A percentile compares a stretch with the other conserved stretches of the same genome.
phyloP scores from a whole-genome alignment of 495 filamentous ascomycete genomes.

The Hypoxylon rickii region DNA sequence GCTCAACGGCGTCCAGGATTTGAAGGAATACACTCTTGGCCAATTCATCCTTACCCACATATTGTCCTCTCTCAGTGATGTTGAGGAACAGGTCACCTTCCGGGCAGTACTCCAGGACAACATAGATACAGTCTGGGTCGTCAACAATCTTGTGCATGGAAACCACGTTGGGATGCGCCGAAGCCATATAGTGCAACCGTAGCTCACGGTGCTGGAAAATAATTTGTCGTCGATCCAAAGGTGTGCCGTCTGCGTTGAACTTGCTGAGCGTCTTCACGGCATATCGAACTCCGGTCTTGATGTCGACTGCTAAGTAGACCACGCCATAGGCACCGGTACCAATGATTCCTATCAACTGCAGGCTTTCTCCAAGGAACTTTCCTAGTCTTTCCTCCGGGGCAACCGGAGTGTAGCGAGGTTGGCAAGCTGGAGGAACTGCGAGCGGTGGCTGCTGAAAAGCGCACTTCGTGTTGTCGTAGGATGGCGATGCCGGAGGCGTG shows the following conservation, averaged over 20 bases:
- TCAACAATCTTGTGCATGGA: constrained; percentile 95
- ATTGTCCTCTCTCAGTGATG: constrained; percentile 93
- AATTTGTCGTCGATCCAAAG: constrained; percentile 82
- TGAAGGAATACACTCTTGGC: constrained; percentile 91
- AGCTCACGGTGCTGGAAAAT: constrained; percentile 95
- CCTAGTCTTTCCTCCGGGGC: constrained; percentile 85
- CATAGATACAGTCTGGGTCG: constrained; percentile 89
- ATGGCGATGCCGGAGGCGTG: constrained; percentile 56
- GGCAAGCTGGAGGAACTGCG: constrained; percentile 33
- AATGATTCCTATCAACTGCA: constrained; percentile 83
- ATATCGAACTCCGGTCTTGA: constrained; percentile 78
- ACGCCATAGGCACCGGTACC: constrained; percentile 96
- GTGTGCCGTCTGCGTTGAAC: constrained; percentile 64
- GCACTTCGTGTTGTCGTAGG: constrained; percentile 50
- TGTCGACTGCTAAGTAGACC: constrained; percentile 91
- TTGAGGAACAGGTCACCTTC: constrained; percentile 97
- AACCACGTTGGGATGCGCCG: constrained; percentile 89
- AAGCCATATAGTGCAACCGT: constrained; percentile 84
- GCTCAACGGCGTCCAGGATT: constrained; percentile 94
- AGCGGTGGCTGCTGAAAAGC: constrained; percentile 45
- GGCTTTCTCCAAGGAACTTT: constrained; percentile 76
- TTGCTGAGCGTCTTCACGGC: constrained; percentile 98
- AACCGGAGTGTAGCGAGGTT: constrained; percentile 47
- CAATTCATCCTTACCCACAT: constrained; percentile 88
- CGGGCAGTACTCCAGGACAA: constrained; percentile 95